Base-by-base conservation (phyloP, 345 rosid genomes). In the Cardamine occulta region DNA sequence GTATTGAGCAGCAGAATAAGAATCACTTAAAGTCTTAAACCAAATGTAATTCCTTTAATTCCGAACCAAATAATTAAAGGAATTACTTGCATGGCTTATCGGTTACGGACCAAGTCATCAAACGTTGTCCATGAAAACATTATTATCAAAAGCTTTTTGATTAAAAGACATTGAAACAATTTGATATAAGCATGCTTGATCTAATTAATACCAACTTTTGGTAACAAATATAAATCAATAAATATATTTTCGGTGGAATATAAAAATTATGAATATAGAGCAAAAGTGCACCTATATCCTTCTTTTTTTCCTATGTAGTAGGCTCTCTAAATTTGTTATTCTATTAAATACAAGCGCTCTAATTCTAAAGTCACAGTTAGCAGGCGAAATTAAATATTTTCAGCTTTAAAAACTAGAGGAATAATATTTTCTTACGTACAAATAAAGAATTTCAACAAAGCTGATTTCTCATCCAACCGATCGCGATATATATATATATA, bases 121-220 rank as follows among this genome's bases (percentile, higher is more conserved):
- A 63, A 69, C 49, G 23, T 31, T 68, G 57, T 23, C 79, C 64
- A 53, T 34, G 55, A 52, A 72, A 54, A 40, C 70, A 76, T 76
- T 63, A 63, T 77, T 35, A 77, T 61, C 54, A 54, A 13, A 77
- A 77, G 67, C n/a, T 63, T 1, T 55, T 70, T 70, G 35, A 18
- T 63, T 70, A 17, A 70, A 54, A 55, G 66, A 35, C 44, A 63
- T 28, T 63, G 45, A 77, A 55, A 45, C 76, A 47, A 56, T 55
- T 63, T 56, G 19, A 63, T 31, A 56, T n/a, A 63, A 12, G 80
- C 80, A 77, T 77, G 80, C 80, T 48, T 45, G 26, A 47, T 64
- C 72, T 70, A 77, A 77, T 77, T 77, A 77, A 63, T 77, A 39
- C 60, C 24, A 77, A 55, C 80, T 70, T 77, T 77, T 66, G 42